Base-by-base conservation (phyloP, 192 early-diverging fungal genomes). In the Chytriomyces sp. region DNA sequence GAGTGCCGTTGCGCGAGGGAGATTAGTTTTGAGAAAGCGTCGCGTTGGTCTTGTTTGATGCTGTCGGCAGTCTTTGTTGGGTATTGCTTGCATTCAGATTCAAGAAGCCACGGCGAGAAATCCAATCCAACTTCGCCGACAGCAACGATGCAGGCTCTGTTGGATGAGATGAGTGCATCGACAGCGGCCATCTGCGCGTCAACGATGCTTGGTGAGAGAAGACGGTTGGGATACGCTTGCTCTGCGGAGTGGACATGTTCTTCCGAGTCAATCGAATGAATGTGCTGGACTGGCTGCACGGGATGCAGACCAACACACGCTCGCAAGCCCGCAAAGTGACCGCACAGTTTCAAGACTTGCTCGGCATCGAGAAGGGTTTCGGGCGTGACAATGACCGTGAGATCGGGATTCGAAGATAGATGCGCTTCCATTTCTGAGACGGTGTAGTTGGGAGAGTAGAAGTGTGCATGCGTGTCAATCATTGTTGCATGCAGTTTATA, bases 81-180 rank as follows among this genome's bases (percentile, higher is more conserved):
- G 35, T 35, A 2, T 35, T 35, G 35, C 35, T 35, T 35, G 35
- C 35, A 35, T 35, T 35, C 35, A 4, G 35, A 35, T 13, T 67
- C 24, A n/a, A 82, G 45, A n/a, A 87, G 62, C 57, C 82, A 80
- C 0, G 83, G 86, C 0, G 83, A 80, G 67, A 85, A 87, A 71
- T 87, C 86, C 0, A 87, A 82, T 3, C 86, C 86, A 61, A 80
- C 77, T 71, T 87, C 86, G 46, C 86, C 86, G 18, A 84, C 66
- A 8, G 75, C 76, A 7, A 78, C 73, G 63, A 82, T 7, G 7
- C n/a, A 26, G 13, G 46, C 73, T 9, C 43, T 8, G 65, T 75
- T 59, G 24, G 24, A 28, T 59, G 18, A 13, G 46, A 85, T 76
- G 23, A 80, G 49, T 23, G 5, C 24, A 7, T 73, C 44, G 6